Conservation (phyloP, 768 basidiomycete species). For the Trametes cinnabarina region DNA sequence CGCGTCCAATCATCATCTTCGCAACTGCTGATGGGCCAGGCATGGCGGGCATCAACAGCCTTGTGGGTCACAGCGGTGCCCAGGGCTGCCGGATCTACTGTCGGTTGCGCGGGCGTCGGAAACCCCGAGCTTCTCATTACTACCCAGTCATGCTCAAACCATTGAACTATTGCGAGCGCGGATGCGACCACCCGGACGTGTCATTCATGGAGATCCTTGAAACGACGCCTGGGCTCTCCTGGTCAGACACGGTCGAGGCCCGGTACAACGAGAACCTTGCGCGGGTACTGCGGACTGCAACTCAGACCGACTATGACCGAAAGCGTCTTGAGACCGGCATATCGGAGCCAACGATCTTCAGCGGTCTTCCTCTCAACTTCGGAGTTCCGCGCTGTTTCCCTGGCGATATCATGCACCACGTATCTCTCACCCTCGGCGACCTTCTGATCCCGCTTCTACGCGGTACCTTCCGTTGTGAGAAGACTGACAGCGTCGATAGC, state of each 20-base stretch:
- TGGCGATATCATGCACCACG: slow-evolving; percentile 40
- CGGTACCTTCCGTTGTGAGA: slow-evolving; percentile 25
- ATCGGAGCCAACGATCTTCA: slow-evolving; percentile 34
- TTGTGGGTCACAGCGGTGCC: slow-evolving; percentile 34
- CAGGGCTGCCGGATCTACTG: slow-evolving; percentile 39
- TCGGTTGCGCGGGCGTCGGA: slow-evolving; percentile 28
- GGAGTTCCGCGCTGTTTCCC: slow-evolving; percentile 31
- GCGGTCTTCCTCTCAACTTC: slow-evolving; percentile 25
- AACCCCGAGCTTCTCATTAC: slow-evolving; percentile 29
- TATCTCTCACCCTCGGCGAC: slow-evolving; percentile 36
- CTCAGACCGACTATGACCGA: slow-evolving; percentile 20
- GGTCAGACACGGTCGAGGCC: too few species aligned
- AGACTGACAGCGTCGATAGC: slow-evolving; percentile 19
- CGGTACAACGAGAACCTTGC: too few species aligned
- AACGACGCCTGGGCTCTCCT: background rate
- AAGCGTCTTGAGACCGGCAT: slow-evolving; percentile 34
- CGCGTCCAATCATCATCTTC: background rate
- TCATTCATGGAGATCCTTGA: slow-evolving; percentile 11
- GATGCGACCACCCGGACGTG: slow-evolving; percentile 31
- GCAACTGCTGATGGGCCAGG: slow-evolving; percentile 11
- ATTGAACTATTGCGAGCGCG: slow-evolving; percentile 10
- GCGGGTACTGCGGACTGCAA: slow-evolving; percentile 5
- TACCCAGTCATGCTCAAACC: slow-evolving; percentile 35
- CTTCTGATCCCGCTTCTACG: slow-evolving; percentile 34
- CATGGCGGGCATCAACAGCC: slow-evolving; percentile 30